Base-by-base conservation (phyloP, 306 rosid genomes). In the Adenanthera pavonina region DNA sequence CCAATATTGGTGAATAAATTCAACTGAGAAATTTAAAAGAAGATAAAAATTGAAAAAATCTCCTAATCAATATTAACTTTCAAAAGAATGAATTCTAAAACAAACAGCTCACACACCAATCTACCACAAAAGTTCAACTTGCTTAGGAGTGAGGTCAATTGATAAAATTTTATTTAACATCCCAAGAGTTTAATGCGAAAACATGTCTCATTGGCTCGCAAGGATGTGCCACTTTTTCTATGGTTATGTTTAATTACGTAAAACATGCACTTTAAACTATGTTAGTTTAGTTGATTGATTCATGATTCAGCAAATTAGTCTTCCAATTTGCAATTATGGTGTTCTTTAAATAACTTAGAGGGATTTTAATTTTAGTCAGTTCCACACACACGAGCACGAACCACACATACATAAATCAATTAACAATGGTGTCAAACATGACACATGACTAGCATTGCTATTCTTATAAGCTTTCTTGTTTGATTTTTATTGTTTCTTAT, bases 1-100 rank as follows among this genome's bases (percentile, higher is more conserved):
- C 78, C 80, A 82, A 82, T 85, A 19, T 36, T 68, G 62, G 68
- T 78, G 56, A 78, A 86, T 78, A 77, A 68, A 69, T 74, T 80
- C 82, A 75, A 78, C 60, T 72, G 47, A 41, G 72, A 38, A 41
- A 78, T 15, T 62, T 67, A 79, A 64, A 46, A 25, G 62, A 48
- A 51, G 60, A 40, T 36, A 34, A 56, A 74, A 62, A 64, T 25
- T 20, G 62, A 47, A 72, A 16, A 74, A 67, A 19, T 69, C 70
- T 74, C 74, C n/a, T 20, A 54, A 70, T 19, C 35, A 74, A 46
- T 48, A 78, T 48, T 54, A 56, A 81, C 41, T 52, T 72, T 38
- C 70, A 43, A 34, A 38, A 73, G 83, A 78, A 61, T 34, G 51
- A 62, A 16, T 13, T 62, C n/a, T 16, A 12, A 10, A 9, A 76